Base-by-base conservation (phyloP, 2,329 filamentous ascomycete genomes). In the Fusarium buharicum region DNA sequence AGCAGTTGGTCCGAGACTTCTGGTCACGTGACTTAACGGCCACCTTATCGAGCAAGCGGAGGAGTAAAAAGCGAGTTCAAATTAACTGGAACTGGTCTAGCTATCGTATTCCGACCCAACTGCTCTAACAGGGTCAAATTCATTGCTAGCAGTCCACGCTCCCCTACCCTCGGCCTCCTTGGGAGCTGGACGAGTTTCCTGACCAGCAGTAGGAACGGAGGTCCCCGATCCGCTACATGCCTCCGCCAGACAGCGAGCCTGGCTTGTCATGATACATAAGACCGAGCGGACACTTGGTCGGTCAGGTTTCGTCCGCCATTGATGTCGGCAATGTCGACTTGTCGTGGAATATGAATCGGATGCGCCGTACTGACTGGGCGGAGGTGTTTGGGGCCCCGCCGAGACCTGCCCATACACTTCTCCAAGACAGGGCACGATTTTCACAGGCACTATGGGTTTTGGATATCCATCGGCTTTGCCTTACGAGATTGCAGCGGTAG, bases 401-500 rank as follows among this genome's bases (percentile, higher is more conserved):
- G 17, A 38, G 36, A 20, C 36, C 36, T 39, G 17, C 14, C 22
- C 36, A 18, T 39, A 14, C 18, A 14, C 36, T 39, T 39, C 36
- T 39, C 36, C 36, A 39, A 39, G 36, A 39, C 36, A 39, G 36
- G 36, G 36, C 36, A 39, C 36, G 36, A 18, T 17, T 39, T 39
- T 39, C 36, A 39, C 36, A 39, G 36, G 36, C 36, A 39, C 36
- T 39, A 39, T 39, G 16, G 36, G 13, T 39, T 39, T 39, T 22
- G 18, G 10, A 39, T 39, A 39, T 39, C 36, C 36, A 39, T 39
- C 36, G 36, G 36, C 36, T 39, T 39, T 39, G 36, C 22, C 36
- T 39, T 39, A 39, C 36, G 17, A 39, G 36, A 39, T 39, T 39
- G 18, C 36, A 39, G 36, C 36, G 36, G 36, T 39, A 39, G 36